A percentile compares a stretch with the other conserved stretches of the same genome.
These are phyloP conservation scores for Chaetomiaceae sp. DNA, from an alignment of 2,329 filamentous ascomycete genomes.

Conservation along the genomic window DNA sequence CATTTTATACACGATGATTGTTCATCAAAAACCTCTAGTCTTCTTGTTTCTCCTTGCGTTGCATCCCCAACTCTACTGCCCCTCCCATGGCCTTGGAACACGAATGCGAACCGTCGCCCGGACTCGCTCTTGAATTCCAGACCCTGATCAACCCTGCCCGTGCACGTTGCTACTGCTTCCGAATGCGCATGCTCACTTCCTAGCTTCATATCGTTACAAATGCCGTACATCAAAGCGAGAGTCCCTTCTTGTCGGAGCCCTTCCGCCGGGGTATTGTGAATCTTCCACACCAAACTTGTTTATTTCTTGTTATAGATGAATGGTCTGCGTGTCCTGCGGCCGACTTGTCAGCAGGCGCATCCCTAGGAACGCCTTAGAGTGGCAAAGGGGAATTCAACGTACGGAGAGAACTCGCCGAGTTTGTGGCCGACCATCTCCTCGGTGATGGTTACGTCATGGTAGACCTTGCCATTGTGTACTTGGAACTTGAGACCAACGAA, in stretches of 20 bases:
- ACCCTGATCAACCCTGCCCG: neutral
- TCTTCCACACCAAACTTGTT: neutral
- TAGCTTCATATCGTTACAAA: constrained; percentile 7
- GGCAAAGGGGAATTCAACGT: constrained; percentile 38
- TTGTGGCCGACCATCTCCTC: constrained; percentile 97
- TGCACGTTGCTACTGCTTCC: neutral
- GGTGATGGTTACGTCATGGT: constrained; percentile 76
- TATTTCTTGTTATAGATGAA: constrained; percentile 48
- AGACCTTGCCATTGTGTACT: constrained; percentile 86
- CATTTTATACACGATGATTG: neutral
- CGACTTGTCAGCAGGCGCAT: constrained; percentile 6
- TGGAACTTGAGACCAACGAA: constrained; percentile 88
- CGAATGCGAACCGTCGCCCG: neutral
- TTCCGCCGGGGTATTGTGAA: constrained; percentile 5
- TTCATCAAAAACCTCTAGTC: neutral
- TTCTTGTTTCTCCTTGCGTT: no score
- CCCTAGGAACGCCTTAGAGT: neutral
- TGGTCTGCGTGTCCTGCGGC: constrained; percentile 51
- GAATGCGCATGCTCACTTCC: neutral
- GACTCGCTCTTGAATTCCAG: no score
- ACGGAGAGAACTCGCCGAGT: constrained; percentile 87
- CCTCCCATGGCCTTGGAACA: neutral
- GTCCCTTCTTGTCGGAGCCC: neutral
- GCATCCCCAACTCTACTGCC: neutral
- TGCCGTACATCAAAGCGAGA: constrained; percentile 9